Conservation (phyloP, 2,329 filamentous ascomycete genomes). For the Aspergillus pseudoterreus region DNA sequence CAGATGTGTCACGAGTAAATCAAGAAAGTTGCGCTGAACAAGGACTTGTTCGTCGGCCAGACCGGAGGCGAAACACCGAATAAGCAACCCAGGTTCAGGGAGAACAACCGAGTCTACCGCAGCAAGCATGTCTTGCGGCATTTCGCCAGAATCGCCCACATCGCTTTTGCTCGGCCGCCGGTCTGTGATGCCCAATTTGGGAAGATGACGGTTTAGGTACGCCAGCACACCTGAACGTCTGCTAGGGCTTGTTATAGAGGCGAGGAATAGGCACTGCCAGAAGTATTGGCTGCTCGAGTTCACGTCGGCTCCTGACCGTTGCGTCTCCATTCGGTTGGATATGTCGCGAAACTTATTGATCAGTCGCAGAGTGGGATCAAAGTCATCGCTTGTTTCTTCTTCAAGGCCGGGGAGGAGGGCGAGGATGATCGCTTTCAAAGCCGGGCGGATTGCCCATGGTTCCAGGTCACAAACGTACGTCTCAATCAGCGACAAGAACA, state of each 20-base stretch:
- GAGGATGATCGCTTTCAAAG: slow-evolving; percentile 84
- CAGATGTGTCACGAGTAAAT: slow-evolving; percentile 84
- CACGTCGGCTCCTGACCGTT: slow-evolving; percentile 47
- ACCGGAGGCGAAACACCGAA: slow-evolving; percentile 89
- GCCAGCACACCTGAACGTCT: slow-evolving; percentile 82
- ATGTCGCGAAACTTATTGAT: slow-evolving; percentile 72
- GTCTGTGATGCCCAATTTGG: slow-evolving; percentile 57
- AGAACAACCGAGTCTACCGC: slow-evolving; percentile 50
- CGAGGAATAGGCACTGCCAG: slow-evolving; percentile 96
- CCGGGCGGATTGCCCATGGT: slow-evolving; percentile 69
- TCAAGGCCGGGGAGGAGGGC: slow-evolving; percentile 88
- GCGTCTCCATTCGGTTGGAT: slow-evolving; percentile 50
- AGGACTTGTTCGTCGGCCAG: slow-evolving; percentile 82
- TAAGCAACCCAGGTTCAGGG: slow-evolving; percentile 84
- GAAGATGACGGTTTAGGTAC: slow-evolving; percentile 75
- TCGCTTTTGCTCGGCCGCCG: slow-evolving; percentile 27
- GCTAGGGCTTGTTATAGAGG: slow-evolving; percentile 83
- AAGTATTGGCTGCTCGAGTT: slow-evolving; percentile 77
- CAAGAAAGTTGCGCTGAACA: slow-evolving; percentile 90
- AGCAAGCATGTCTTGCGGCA: slow-evolving; percentile 27
- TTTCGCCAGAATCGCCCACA: slow-evolving; percentile 22
- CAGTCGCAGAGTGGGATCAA: slow-evolving; percentile 78
- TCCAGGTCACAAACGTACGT: slow-evolving; percentile 72
- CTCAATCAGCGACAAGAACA: slow-evolving; percentile 81
- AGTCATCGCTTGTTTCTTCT: slow-evolving; percentile 96